phyloP scores from a whole-genome alignment of 805 yeast species.

The Barnettozyma californica region DNA sequence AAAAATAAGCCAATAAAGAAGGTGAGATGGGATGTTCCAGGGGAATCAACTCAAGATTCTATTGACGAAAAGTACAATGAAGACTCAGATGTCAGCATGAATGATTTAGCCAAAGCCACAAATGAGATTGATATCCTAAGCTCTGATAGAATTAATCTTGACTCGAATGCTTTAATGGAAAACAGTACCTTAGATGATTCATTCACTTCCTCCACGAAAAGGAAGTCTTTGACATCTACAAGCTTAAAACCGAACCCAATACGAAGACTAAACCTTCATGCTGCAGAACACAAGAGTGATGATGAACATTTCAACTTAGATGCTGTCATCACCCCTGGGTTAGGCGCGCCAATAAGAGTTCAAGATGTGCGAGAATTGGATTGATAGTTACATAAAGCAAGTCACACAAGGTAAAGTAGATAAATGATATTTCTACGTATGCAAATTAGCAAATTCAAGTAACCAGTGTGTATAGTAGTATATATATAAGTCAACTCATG shows the following conservation, averaged over 20 bases:
- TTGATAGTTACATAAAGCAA: neutral
- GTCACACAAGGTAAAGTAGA: no score
- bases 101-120: conserved; percentile 22
- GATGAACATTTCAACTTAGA: neutral
- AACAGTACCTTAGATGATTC: conserved; percentile 17
- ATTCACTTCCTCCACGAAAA: conserved; percentile 15
- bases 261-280: neutral
- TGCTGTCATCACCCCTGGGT: neutral
- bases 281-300: neutral
- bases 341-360: neutral
- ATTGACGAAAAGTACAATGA: conserved; percentile 5
- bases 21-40: conserved; percentile 43
- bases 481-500: neutral
- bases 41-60: conserved; percentile 4
- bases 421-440: neutral
- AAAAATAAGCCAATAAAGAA: conserved; percentile 30
- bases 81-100: conserved; percentile 24
- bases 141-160: neutral
- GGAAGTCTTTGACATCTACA: conserved; percentile 23
- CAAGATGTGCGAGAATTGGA: neutral
- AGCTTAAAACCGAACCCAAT: conserved; percentile 16
- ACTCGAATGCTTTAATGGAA: conserved; percentile 10
- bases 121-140: conserved; percentile 16
- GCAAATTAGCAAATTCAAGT: neutral
- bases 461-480: neutral